Percentiles rank a stretch among this genome's conserved stretches.
Conservation (phyloP, 768 basidiomycete genomes). For the Hygrophorus russula region DNA sequence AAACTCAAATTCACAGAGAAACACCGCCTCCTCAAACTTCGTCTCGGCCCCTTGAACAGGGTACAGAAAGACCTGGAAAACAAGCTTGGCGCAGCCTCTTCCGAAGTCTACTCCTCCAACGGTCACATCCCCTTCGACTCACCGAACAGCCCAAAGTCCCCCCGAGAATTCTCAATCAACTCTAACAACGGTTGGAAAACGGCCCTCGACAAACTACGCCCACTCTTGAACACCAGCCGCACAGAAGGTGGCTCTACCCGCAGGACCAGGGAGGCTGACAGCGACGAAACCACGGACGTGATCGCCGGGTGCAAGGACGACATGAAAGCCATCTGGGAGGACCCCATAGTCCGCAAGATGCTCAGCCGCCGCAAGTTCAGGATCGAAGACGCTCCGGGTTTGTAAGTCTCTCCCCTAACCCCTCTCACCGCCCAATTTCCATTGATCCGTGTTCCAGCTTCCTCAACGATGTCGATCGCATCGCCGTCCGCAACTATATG, state of each 20-base stretch:
- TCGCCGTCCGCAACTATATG: constrained; percentile 50
- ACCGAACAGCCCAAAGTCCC: constrained; percentile 13
- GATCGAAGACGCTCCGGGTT: constrained; percentile 64
- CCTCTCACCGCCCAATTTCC: not conserved
- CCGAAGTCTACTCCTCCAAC: constrained; percentile 33
- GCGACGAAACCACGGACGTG: constrained; percentile 46
- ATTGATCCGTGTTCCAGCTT: constrained; percentile 33
- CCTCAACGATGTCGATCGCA: constrained; percentile 55
- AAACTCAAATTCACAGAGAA: constrained; percentile 43
- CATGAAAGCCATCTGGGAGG: constrained; percentile 60
- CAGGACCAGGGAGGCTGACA: constrained; percentile 23
- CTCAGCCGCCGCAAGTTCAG: constrained; percentile 39
- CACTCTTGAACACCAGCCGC: constrained; percentile 9
- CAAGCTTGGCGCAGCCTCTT: constrained; percentile 45
- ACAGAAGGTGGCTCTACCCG: not conserved
- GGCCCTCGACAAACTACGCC: constrained; percentile 45
- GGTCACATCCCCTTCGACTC: constrained; percentile 29
- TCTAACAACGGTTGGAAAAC: constrained; percentile 59
- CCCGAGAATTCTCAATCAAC: constrained; percentile 47
- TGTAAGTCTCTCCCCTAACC: constrained; percentile 39
- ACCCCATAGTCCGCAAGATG: constrained; percentile 50
- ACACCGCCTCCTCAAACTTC: constrained; percentile 47
- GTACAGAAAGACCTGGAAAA: constrained; percentile 51
- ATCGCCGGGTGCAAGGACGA: constrained; percentile 53
- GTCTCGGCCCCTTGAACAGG: constrained; percentile 44